Conservation (phyloP, 192 early-diverging fungal genomes). For the Linnemannia zychae region DNA sequence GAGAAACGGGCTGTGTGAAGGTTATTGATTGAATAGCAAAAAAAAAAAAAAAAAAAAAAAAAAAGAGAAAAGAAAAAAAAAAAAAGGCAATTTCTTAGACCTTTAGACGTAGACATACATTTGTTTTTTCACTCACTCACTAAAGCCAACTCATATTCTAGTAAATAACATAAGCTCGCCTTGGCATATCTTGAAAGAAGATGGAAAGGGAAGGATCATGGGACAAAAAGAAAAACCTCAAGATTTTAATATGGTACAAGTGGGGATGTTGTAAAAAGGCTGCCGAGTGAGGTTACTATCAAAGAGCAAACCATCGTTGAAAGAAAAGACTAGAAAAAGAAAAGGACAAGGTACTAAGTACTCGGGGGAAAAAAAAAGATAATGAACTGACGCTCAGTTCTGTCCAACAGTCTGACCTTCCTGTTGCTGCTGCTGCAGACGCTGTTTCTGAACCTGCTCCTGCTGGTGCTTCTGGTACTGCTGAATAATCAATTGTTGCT, state of each 20-base stretch:
- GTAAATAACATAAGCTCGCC: no score
- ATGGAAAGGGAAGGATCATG: neutral
- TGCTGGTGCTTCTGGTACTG: slow-evolving; percentile 2
- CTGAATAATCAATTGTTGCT: slow-evolving; percentile 12
- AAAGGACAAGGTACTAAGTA: neutral
- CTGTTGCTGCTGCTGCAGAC: neutral
- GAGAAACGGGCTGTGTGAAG: slow-evolving; percentile 55
- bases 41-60: neutral
- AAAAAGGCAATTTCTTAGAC: neutral
- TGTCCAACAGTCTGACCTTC: neutral
- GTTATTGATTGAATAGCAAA: neutral
- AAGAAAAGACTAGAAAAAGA: neutral
- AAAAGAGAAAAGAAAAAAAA: neutral
- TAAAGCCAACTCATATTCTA: no score
- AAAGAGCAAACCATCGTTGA: neutral
- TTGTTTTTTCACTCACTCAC: no score
- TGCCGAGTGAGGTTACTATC: neutral
- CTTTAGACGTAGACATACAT: no score
- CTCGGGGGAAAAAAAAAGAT: neutral
- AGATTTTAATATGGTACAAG: neutral
- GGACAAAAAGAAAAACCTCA: neutral
- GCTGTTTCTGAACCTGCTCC: slow-evolving; percentile 1
- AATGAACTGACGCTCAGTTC: neutral
- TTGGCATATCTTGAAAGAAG: no score
- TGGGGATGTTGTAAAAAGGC: neutral